These are phyloP conservation scores for Quercus robur DNA, from an alignment of 306 rosid species.

Conservation along the genomic window DNA sequence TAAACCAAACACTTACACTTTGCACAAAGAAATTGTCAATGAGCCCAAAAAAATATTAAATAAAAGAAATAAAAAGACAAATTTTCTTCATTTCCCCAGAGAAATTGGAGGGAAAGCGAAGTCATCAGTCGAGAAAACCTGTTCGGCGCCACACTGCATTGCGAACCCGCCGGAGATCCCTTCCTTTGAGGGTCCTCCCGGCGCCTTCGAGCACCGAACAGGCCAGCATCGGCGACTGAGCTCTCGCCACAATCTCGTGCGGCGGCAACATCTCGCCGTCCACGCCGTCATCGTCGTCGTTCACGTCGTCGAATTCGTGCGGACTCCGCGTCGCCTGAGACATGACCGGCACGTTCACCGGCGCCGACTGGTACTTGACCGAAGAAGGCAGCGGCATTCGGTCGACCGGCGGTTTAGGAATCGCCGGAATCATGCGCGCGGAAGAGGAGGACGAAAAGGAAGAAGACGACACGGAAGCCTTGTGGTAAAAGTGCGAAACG, in stretches of 20 bases:
- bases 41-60: not conserved
- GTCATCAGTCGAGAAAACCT: conserved; percentile 67
- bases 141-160: conserved; percentile 73
- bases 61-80: not conserved
- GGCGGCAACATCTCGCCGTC: conserved; percentile 75
- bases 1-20: not conserved
- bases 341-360: conserved; percentile 62
- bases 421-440: conserved; percentile 47
- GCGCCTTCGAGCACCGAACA: conserved; percentile 81
- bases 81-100: not conserved
- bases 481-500: conserved; percentile 41
- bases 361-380: conserved; percentile 68
- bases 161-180: conserved; percentile 70
- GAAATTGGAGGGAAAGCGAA: conserved; percentile 3
- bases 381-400: conserved; percentile 29
- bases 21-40: not conserved
- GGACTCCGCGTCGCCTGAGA: conserved; percentile 32
- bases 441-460: conserved; percentile 48
- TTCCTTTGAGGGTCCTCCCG: conserved; percentile 74
- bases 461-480: conserved; percentile 52
- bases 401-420: conserved; percentile 57
- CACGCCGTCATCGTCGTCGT: conserved; percentile 18
- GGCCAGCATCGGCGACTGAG: conserved; percentile 53
- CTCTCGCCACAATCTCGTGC: conserved; percentile 61
- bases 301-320: conserved; percentile 30